Evolutionary conservation across 2,329 filamentous ascomycete genomes (phyloP), one percentile per base, ranked within the genome.

Genomic region (Colletotrichum sp.): DNA sequence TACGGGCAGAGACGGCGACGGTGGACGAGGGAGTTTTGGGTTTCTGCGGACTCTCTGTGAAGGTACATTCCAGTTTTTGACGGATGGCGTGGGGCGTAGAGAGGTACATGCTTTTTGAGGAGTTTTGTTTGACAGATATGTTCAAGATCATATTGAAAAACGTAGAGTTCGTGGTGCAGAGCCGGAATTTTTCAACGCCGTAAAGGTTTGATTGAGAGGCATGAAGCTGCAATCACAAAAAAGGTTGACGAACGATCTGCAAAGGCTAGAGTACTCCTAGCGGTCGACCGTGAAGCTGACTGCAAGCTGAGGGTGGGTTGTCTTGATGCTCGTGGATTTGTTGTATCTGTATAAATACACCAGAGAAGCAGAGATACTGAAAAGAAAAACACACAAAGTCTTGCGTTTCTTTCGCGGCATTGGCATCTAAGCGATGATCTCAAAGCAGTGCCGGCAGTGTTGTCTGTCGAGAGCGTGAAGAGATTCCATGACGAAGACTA

Each of bases 91-190:
- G 44, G 10, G n/a, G 44, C 44, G n/a, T 13, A 49, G 18, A 49
- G 44, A 21, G 0, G 18, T 6, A 49, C 4, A 49, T 49, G 44
- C 44, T 21, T 3, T 3, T 5, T 49, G 5, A 2, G 10, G 18
- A n/a, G 8, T 18, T 44, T n/a, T 44, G 6, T 49, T 49, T 6
- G 18, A 49, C 16, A n/a, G 6, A n/a, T 6, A n/a, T n/a, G 5
- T 10, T 4, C 4, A 2, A 4, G 18, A 5, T 0, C n/a, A n/a
- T 5, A n/a, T 3, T 44, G 39, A n/a, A 44, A 1, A 5, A n/a
- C 3, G 1, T 44, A 3, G 1, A 49, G 4, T 13, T 18, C 6
- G 44, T 3, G n/a, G n/a, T 52, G 6, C n/a, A 21, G 6, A 52
- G 10, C 8, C 10, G 44, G 1, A 4, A 6, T 52, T 6, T 5